Evolutionary conservation across 768 basidiomycete species (phyloP), one percentile per base, ranked within the genome.

Genomic region (Mycena indigotica): DNA sequence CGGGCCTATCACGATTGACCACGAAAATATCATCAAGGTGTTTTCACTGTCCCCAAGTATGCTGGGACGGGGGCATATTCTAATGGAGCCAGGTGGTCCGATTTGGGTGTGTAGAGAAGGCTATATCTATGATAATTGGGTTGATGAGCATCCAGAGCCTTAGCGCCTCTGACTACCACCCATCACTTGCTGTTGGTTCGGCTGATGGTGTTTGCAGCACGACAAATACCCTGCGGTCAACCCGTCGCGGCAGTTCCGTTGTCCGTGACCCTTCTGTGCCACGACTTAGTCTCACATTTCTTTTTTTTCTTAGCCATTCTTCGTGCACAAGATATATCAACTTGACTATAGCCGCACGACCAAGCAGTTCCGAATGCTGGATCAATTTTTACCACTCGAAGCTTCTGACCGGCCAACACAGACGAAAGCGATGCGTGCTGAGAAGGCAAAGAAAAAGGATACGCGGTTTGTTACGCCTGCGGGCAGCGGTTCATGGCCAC

Each of bases 361-460:
- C 0, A 83, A 84, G 21, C 84, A 91, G 57, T 94, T 83, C 68
- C 80, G 95, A 23, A 93, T 98, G 87, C 73, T 95, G n/a, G 96
- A 98, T 56, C 82, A 84, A 23, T 86, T 96, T 64, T 70, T 89
- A 5, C 92, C 95, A 26, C 2, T 83, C 86, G 72, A 94, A 86
- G 50, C 35, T 61, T 61, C 38, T 19, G 81, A 83, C 46, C 72
- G 78, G 23, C 70, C 77, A 4, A 68, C 76, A 3, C 74, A 77
- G 25, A 64, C 73, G 19, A 73, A 74, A 2, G 72, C 75, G 56
- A 70, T 76, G 45, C 70, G 76, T 54, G 58, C 66, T 44, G 64
- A 64, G 53, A 44, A 77, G 55, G 65, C 59, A 15, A 71, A 80
- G 64, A 60, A 65, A 53, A 70, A 79, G 70, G 68, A 65, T 25